Percentiles rank a stretch among this genome's conserved stretches.
Evolutionary conservation across 2,329 filamentous ascomycete genomes (phyloP).

Genomic region (Daldinia sp.): DNA sequence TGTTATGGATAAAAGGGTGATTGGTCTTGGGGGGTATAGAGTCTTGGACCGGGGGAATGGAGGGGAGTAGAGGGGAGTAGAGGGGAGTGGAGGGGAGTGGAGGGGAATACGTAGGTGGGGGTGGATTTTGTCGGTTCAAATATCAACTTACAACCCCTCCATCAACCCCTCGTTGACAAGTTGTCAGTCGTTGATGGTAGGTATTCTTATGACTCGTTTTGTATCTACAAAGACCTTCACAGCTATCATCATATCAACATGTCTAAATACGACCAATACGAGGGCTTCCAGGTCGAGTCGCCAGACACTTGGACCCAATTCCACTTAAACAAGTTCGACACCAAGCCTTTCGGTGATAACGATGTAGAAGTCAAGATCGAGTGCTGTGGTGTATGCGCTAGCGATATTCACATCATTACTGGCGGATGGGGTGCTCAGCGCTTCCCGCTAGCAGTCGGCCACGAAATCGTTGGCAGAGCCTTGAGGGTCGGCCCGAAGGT

Average conservation of each 20-base stretch:
- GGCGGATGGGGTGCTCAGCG: conserved; percentile 66
- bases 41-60: conserved; percentile 3
- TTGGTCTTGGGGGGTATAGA: conserved; percentile 2
- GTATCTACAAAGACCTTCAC: background rate
- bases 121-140: conserved; percentile 12
- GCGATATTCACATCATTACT: conserved; percentile 74
- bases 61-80: background rate
- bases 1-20: conserved; percentile 25
- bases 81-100: conserved; percentile 1
- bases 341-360: conserved; percentile 86
- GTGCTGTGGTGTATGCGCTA: conserved; percentile 78
- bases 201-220: conserved; percentile 1
- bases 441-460: conserved; percentile 63
- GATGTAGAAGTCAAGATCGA: conserved; percentile 91
- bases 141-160: conserved; percentile 13
- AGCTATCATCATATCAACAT: conserved; percentile 45
- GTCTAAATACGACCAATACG: conserved; percentile 67
- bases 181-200: no score
- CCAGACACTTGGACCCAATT: conserved; percentile 66
- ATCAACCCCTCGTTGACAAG: conserved; percentile 22
- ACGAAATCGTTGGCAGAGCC: conserved; percentile 76
- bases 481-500: conserved; percentile 73
- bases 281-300: conserved; percentile 66
- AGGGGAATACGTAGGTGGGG: background rate
- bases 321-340: conserved; percentile 77